A percentile compares a stretch with the other conserved stretches of the same genome.
Conservation (phyloP, 768 basidiomycete genomes). For the Imleria badia region DNA sequence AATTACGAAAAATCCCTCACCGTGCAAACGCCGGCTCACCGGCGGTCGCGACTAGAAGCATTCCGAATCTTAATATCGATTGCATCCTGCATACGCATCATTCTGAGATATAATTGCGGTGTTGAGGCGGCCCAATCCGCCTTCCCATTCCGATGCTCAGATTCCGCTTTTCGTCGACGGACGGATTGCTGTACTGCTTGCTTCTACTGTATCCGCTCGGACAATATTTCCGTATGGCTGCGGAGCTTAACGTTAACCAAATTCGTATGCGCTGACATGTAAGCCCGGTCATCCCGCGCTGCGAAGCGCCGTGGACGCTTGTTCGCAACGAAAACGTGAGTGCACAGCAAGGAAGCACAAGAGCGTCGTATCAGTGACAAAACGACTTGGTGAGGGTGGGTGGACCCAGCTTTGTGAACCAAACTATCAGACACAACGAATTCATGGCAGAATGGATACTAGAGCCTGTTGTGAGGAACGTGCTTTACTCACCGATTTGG, state of each 20-base stretch:
- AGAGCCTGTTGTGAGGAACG: neutral
- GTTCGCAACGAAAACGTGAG: constrained; percentile 4
- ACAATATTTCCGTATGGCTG: neutral
- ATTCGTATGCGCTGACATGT: neutral
- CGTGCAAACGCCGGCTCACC: neutral
- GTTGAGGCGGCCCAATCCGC: constrained; percentile 5
- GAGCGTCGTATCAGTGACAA: neutral
- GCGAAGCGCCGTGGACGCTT: neutral
- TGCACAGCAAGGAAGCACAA: neutral
- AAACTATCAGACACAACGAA: neutral
- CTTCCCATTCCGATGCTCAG: constrained; percentile 1
- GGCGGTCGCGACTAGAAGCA: constrained; percentile 4
- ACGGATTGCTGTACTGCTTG: neutral
- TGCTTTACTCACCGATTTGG: neutral
- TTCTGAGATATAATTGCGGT: neutral
- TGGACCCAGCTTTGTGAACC: neutral
- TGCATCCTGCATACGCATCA: neutral
- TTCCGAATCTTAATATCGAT: neutral
- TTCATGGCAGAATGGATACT: no score
- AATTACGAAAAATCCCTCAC: neutral
- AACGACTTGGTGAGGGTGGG: no score
- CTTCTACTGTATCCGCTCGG: neutral
- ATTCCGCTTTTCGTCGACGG: constrained; percentile 13
- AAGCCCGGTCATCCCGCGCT: neutral
- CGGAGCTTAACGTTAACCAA: neutral